Conservation (phyloP, 1,284 basidiomycete species). For the Neonothopanus nambi region DNA sequence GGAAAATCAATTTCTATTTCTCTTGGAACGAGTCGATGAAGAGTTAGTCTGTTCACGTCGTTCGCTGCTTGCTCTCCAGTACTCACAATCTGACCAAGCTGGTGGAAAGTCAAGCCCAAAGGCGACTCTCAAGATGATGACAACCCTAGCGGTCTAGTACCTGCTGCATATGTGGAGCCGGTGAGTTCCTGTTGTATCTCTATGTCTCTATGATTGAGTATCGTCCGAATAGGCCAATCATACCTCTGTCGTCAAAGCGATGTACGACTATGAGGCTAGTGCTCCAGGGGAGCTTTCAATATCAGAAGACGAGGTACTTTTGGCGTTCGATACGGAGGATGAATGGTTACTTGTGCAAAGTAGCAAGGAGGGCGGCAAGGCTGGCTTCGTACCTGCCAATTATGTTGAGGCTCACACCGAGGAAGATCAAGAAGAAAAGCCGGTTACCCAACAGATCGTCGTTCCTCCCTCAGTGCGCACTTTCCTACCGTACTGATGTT, state of each 20-base stretch:
- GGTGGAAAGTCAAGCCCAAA: slow-evolving; percentile 92
- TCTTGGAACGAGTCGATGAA: slow-evolving; percentile 87
- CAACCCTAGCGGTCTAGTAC: slow-evolving; percentile 79
- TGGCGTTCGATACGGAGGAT: slow-evolving; percentile 81
- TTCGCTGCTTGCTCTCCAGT: slow-evolving; percentile 12
- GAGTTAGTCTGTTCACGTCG: slow-evolving; percentile 53
- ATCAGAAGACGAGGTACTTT: slow-evolving; percentile 75
- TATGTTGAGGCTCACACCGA: slow-evolving; percentile 74
- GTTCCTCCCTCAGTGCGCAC: slow-evolving; percentile 39
- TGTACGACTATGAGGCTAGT: slow-evolving; percentile 88
- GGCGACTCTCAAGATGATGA: slow-evolving; percentile 67
- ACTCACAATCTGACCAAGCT: slow-evolving; percentile 48
- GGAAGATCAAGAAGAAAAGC: slow-evolving; percentile 25
- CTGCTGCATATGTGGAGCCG: slow-evolving; percentile 89
- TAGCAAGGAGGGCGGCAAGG: slow-evolving; percentile 60
- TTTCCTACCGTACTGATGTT: neutral
- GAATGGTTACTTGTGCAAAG: slow-evolving; percentile 89
- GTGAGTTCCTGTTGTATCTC: slow-evolving; percentile 44
- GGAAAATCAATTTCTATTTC: slow-evolving; percentile 88
- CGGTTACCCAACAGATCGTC: slow-evolving; percentile 28
- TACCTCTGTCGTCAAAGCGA: slow-evolving; percentile 69
- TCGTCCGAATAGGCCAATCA: slow-evolving; percentile 56
- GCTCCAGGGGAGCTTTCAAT: slow-evolving; percentile 84
- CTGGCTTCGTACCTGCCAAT: slow-evolving; percentile 90
- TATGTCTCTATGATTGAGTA: too few species aligned